phyloP scores from a whole-genome alignment of 1,139 yeast species.

The Yamadazyma aaseri region DNA sequence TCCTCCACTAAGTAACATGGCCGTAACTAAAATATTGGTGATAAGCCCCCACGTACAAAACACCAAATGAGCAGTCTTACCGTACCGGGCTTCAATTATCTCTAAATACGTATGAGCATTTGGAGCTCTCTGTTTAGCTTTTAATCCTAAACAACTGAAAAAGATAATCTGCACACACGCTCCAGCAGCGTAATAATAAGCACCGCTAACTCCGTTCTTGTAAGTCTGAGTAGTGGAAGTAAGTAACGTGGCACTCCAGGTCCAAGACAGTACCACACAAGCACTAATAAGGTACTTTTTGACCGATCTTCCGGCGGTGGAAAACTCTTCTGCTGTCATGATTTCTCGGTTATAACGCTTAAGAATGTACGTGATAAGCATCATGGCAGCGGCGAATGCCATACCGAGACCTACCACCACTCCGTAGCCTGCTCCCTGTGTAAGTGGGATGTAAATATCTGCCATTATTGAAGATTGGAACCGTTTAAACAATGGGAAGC shows the following conservation, averaged over 20 bases:
- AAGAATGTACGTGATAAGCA: slow-evolving; percentile 64
- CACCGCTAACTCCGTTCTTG: slow-evolving; percentile 67
- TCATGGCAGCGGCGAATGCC: slow-evolving; percentile 78
- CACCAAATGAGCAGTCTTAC: slow-evolving; percentile 60
- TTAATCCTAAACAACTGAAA: slow-evolving; percentile 53
- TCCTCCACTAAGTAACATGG: slow-evolving; percentile 85
- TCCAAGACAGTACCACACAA: slow-evolving; percentile 91
- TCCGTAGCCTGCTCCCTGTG: slow-evolving; percentile 90
- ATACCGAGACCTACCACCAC: slow-evolving; percentile 87
- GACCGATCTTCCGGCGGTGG: slow-evolving; percentile 85
- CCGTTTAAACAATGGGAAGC: no score
- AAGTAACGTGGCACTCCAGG: slow-evolving; percentile 87
- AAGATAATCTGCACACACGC: slow-evolving; percentile 54
- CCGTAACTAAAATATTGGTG: slow-evolving; percentile 84
- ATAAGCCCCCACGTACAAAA: slow-evolving; percentile 78
- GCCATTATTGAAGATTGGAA: no score
- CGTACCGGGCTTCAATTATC: slow-evolving; percentile 52
- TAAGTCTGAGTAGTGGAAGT: slow-evolving; percentile 79
- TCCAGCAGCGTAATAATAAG: slow-evolving; percentile 50
- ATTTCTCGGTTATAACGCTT: slow-evolving; percentile 77
- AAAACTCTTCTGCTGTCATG: slow-evolving; percentile 85
- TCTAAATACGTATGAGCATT: slow-evolving; percentile 59
- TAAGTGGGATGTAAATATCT: slow-evolving; percentile 20
- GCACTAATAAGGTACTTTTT: slow-evolving; percentile 79
- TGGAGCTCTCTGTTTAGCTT: slow-evolving; percentile 57